Conservation (phyloP, 2,329 filamentous ascomycete genomes). For the Venturiaceae sp. region DNA sequence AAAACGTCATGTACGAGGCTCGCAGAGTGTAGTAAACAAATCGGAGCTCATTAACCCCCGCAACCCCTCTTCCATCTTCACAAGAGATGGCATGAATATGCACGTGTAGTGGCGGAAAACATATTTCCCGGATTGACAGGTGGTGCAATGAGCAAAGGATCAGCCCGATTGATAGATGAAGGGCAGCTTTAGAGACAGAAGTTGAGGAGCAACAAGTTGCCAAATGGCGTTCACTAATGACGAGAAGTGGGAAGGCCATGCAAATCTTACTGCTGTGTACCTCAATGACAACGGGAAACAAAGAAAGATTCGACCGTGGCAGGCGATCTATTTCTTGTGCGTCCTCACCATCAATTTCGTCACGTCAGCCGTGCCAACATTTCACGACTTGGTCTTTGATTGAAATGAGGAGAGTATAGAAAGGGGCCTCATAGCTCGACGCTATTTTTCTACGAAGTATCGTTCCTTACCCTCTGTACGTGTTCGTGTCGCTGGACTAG, state of each 20-base stretch:
- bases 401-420: too few species aligned
- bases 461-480: too few species aligned
- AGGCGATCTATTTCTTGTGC: not conserved
- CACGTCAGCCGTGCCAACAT: too few species aligned
- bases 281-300: not conserved
- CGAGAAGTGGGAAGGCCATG: not conserved
- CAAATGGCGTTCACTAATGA: not conserved
- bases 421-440: too few species aligned
- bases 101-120: not conserved
- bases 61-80: not conserved
- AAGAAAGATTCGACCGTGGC: not conserved
- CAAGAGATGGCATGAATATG: not conserved
- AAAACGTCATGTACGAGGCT: not conserved
- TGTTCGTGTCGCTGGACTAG: too few species aligned
- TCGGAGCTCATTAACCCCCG: not conserved
- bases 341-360: not conserved
- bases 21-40: not conserved
- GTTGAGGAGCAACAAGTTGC: not conserved
- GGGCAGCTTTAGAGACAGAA: not conserved
- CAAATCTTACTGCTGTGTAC: not conserved
- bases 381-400: too few species aligned
- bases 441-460: too few species aligned
- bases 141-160: not conserved
- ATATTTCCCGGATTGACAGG: not conserved
- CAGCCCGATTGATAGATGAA: not conserved